Conservation (phyloP, 1,139 yeast species). For the Wickerhamomyces sp. region DNA sequence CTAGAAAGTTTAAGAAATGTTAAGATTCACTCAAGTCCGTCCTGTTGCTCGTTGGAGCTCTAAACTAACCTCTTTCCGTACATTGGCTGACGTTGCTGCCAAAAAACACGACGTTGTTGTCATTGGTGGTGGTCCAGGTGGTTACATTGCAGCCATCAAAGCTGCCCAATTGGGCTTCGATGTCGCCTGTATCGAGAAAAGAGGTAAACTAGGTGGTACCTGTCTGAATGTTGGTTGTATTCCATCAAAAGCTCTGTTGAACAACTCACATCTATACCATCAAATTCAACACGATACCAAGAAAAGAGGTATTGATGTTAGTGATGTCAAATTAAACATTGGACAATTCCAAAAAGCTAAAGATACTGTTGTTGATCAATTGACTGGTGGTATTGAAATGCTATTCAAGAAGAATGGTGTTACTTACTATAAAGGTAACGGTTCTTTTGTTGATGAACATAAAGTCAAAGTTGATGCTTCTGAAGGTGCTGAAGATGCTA, state of each 20-base stretch:
- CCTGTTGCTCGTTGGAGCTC: conserved; percentile 5
- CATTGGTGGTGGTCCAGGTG: conserved; percentile 99
- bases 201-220: conserved; percentile 96
- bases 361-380: conserved; percentile 80
- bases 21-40: conserved; percentile 2
- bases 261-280: conserved; percentile 92
- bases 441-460: conserved; percentile 80
- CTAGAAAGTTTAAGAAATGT: conserved; percentile 1
- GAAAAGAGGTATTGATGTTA: conserved; percentile 86
- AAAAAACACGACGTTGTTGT: conserved; percentile 80
- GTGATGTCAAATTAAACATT: conserved; percentile 71
- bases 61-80: conserved; percentile 8
- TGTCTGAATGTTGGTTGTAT: conserved; percentile 98
- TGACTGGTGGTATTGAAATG: conserved; percentile 92
- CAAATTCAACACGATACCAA: conserved; percentile 81
- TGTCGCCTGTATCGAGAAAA: conserved; percentile 95
- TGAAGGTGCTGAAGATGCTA: conserved; percentile 72
- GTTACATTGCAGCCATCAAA: conserved; percentile 96
- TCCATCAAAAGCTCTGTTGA: conserved; percentile 92
- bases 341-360: conserved; percentile 85
- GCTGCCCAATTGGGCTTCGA: conserved; percentile 95
- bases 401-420: conserved; percentile 95
- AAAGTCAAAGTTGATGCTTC: conserved; percentile 76
- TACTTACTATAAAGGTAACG: conserved; percentile 89
- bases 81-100: conserved; percentile 10